Conservation (phyloP, 345 rosid species). For the Atalantia buxifolia region DNA sequence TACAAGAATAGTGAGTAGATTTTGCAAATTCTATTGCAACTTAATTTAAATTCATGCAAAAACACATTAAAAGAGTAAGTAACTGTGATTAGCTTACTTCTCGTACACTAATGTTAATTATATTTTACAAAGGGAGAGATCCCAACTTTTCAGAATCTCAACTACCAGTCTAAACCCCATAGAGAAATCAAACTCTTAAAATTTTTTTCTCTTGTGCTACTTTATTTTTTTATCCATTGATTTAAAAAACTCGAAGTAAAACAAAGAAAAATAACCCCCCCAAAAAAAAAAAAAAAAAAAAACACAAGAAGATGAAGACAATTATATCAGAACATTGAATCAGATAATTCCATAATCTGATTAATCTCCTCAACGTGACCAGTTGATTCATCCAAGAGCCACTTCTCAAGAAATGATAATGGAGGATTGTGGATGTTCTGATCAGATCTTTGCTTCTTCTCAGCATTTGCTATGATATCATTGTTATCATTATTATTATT, state of each 20-base stretch:
- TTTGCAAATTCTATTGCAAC: background rate
- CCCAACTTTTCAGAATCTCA: conserved; percentile 28
- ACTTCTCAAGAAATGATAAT: conserved; percentile 85
- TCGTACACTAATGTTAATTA: conserved; percentile 17
- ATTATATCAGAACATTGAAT: conserved; percentile 37
- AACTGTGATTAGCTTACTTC: background rate
- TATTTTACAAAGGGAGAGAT: conserved; percentile 31
- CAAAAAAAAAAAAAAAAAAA: background rate
- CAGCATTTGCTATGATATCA: too few species aligned
- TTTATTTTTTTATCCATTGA: background rate
- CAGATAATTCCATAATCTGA: conserved; percentile 56
- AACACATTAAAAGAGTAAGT: background rate
- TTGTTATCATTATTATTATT: background rate
- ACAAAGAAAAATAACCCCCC: conserved; percentile 13
- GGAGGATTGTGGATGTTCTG: conserved; percentile 42
- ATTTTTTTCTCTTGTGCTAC: background rate
- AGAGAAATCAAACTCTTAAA: conserved; percentile 3
- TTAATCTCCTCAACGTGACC: conserved; percentile 57
- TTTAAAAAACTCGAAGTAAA: background rate
- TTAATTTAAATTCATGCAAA: background rate
- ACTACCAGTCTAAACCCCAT: conserved; percentile 2
- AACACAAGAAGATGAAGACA: background rate
- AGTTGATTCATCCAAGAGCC: conserved; percentile 85
- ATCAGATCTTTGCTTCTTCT: background rate
- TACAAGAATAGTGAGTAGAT: background rate